Evolutionary conservation across 192 early-diverging fungal genomes (phyloP).

Genomic region (Backusella tuberculispora): DNA sequence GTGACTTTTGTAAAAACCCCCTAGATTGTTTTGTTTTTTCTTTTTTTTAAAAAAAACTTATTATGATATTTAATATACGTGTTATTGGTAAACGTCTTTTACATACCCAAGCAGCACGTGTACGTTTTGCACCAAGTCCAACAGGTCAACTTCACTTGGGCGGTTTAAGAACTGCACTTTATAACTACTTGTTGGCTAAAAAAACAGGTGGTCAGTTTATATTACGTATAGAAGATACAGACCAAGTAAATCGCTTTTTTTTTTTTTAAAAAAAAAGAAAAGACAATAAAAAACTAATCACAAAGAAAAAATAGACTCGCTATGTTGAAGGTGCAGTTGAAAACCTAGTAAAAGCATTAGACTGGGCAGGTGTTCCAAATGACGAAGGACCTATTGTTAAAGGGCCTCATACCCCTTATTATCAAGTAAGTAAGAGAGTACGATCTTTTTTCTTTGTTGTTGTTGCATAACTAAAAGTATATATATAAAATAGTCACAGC

Average conservation of each 20-base stretch:
- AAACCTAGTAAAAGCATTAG: slow-evolving; percentile 62
- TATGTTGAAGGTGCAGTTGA: slow-evolving; percentile 76
- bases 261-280: not conserved
- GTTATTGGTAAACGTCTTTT: not conserved
- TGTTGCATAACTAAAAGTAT: not conserved
- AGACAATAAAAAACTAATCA: not conserved
- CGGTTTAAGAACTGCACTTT: slow-evolving; percentile 90
- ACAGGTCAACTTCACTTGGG: slow-evolving; percentile 94
- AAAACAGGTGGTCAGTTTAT: slow-evolving; percentile 76
- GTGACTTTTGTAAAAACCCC: not conserved
- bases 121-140: slow-evolving; percentile 93
- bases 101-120: slow-evolving; percentile 56
- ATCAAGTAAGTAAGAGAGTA: slow-evolving; percentile 54
- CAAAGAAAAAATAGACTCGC: slow-evolving; percentile 59
- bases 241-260: slow-evolving; percentile 53
- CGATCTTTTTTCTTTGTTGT: not conserved
- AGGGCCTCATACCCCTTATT: slow-evolving; percentile 63
- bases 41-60: too few species aligned
- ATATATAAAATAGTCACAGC: slow-evolving; percentile 63
- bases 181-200: slow-evolving; percentile 86
- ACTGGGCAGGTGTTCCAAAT: slow-evolving; percentile 75
- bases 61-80: not conserved
- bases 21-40: not conserved
- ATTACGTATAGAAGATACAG: slow-evolving; percentile 94
- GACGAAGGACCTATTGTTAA: slow-evolving; percentile 76